phyloP scores from a whole-genome alignment of 2,329 filamentous ascomycete genomes.

The Dothideomycetes sp. region DNA sequence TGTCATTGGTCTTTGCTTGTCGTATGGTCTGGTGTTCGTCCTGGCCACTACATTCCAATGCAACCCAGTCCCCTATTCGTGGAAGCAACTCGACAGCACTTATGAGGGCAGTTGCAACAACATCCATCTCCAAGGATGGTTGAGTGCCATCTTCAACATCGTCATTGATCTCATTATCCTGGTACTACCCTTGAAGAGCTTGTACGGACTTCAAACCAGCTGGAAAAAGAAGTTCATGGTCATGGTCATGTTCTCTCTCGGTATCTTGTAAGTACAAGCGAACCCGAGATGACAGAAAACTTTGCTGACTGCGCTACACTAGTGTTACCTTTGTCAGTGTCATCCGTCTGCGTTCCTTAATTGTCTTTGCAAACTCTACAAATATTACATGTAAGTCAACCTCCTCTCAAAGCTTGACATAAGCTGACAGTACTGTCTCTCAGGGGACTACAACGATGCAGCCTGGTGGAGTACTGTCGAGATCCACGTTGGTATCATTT shows the following conservation, averaged over 20 bases:
- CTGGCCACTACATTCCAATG: slow-evolving; percentile 14
- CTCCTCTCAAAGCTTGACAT: not conserved
- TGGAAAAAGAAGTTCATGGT: slow-evolving; percentile 14
- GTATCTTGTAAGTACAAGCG: slow-evolving; percentile 14
- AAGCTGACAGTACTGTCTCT: not conserved
- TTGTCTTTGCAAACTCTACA: slow-evolving; percentile 10
- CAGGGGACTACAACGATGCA: slow-evolving; percentile 14
- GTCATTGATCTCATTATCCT: slow-evolving; percentile 15
- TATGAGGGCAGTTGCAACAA: slow-evolving; percentile 8
- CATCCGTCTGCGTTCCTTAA: slow-evolving; percentile 16
- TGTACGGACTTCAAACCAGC: slow-evolving; percentile 14
- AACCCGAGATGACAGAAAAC: not conserved
- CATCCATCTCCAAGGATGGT: slow-evolving; percentile 10
- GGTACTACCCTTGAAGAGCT: slow-evolving; percentile 13
- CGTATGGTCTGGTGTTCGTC: slow-evolving; percentile 12
- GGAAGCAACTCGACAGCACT: slow-evolving; percentile 7
- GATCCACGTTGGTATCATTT: slow-evolving; percentile 16
- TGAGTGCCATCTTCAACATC: slow-evolving; percentile 15
- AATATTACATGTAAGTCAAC: slow-evolving; percentile 12
- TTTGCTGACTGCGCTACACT: not conserved
- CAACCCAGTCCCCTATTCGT: slow-evolving; percentile 11
- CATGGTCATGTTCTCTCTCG: slow-evolving; percentile 16
- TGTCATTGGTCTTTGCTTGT: slow-evolving; percentile 21
- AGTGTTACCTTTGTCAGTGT: slow-evolving; percentile 17
- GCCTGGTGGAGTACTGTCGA: slow-evolving; percentile 17